phyloP scores from a whole-genome alignment of 208 protist species.

The Acanthamoeba polyphaga region DNA sequence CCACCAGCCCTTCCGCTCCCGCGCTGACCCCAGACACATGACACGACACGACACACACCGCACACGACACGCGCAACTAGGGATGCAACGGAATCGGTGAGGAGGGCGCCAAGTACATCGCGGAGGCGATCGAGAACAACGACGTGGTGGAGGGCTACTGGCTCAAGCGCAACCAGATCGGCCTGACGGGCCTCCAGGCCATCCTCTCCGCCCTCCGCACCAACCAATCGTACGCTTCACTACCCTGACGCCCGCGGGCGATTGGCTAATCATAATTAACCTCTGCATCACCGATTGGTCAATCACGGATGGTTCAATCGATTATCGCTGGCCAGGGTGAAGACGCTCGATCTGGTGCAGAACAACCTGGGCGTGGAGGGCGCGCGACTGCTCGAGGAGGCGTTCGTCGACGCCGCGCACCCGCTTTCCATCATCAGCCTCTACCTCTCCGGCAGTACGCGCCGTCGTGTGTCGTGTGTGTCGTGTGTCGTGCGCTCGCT shows the following conservation, averaged over 20 bases:
- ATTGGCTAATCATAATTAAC: too few relatives aligned
- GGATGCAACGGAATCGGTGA: conserved; percentile 36
- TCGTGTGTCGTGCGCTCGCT: too few relatives aligned
- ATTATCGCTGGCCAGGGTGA: neutral
- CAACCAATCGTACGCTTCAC: neutral
- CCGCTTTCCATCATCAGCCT: neutral
- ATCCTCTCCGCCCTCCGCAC: neutral
- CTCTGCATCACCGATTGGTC: too few relatives aligned
- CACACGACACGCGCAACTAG: neutral
- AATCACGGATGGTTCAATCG: too few relatives aligned
- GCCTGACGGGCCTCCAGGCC: conserved; percentile 3
- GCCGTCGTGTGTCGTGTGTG: neutral
- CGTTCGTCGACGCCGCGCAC: neutral
- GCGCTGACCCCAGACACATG: too few relatives aligned
- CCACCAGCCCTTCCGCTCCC: neutral
- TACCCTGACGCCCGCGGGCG: too few relatives aligned
- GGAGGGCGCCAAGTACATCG: conserved; percentile 17
- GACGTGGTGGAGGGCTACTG: conserved; percentile 45
- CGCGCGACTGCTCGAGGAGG: conserved; percentile 7
- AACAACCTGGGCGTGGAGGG: conserved; percentile 31
- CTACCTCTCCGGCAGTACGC: conserved; percentile 13
- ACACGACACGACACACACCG: too few relatives aligned
- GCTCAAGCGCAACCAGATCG: conserved; percentile 59
- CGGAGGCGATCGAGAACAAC: conserved; percentile 22
- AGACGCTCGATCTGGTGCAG: conserved; percentile 11